A percentile compares a stretch with the other conserved stretches of the same genome.
Conservation (phyloP, 192 early-diverging fungal species). For the Coemansia sp. region DNA sequence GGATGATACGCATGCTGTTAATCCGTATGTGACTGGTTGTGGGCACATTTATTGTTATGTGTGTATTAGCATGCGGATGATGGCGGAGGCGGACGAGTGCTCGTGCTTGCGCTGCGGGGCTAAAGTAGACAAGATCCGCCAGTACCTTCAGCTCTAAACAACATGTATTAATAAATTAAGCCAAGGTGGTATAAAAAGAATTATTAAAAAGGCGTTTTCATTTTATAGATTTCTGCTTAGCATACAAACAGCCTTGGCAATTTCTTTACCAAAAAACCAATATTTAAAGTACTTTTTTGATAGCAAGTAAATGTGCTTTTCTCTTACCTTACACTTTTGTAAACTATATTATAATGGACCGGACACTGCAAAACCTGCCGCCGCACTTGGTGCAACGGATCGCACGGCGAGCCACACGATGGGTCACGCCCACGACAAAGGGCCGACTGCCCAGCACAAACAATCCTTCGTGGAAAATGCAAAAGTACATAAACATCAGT, state of each 20-base stretch:
- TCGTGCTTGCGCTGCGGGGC: slow-evolving; percentile 76
- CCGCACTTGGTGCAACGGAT: slow-evolving; percentile 18
- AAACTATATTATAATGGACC: not conserved
- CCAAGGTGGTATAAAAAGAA: not conserved
- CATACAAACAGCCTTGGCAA: not conserved
- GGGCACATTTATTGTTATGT: slow-evolving; percentile 89
- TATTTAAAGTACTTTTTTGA: not conserved
- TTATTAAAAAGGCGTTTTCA: not conserved
- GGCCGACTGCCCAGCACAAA: slow-evolving; percentile 7
- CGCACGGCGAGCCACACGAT: slow-evolving; percentile 12
- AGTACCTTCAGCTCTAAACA: slow-evolving; percentile 10
- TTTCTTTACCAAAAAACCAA: not conserved
- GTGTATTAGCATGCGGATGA: slow-evolving; percentile 75
- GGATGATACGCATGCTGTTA: slow-evolving; percentile 46
- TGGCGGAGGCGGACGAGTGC: slow-evolving; percentile 69
- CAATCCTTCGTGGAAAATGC: slow-evolving; percentile 30
- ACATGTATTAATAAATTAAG: not conserved
- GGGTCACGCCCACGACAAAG: slow-evolving; percentile 4
- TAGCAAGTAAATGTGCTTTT: not conserved
- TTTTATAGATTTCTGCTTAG: not conserved
- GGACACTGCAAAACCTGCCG: slow-evolving; percentile 14
- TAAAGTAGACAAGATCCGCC: slow-evolving; percentile 58
- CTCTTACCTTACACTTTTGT: not conserved
- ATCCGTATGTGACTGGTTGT: slow-evolving; percentile 79
- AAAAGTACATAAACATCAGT: slow-evolving; percentile 17